Percentiles rank a stretch among this genome's conserved stretches.
phyloP scores from a whole-genome alignment of 1,284 basidiomycete species.

The Vanrija humicola region DNA sequence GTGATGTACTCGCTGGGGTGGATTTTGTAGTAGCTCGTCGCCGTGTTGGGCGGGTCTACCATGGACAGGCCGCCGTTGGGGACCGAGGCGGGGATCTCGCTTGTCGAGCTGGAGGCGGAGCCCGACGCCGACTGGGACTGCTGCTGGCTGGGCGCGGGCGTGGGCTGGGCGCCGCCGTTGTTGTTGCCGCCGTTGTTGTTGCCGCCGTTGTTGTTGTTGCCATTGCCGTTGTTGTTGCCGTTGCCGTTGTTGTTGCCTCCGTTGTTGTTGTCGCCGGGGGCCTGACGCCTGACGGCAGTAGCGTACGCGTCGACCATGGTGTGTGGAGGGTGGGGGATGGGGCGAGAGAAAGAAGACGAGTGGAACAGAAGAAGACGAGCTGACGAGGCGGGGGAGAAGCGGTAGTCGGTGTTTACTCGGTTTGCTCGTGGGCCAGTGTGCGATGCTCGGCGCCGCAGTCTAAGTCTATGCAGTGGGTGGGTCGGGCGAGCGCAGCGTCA shows the following conservation, averaged over 20 bases:
- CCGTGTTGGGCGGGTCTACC: conserved; percentile 67
- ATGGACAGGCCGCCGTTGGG: conserved; percentile 46
- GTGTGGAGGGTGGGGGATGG: no score
- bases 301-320: no score
- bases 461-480: no score
- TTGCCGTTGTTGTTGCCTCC: not conserved
- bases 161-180: not conserved
- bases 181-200: no score
- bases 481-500: no score
- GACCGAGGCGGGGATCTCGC: conserved; percentile 44
- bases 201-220: not conserved
- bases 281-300: no score
- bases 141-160: not conserved
- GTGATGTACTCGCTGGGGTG: conserved; percentile 68
- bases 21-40: conserved; percentile 81
- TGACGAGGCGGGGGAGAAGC: no score
- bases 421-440: no score
- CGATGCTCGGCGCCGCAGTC: no score
- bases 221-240: not conserved
- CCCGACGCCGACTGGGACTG: not conserved
- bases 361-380: no score
- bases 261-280: not conserved
- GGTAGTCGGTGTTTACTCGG: no score
- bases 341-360: no score
- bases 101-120: conserved; percentile 12